phyloP scores from a whole-genome alignment of 805 yeast genomes.

The Kodamaea leandrae region DNA sequence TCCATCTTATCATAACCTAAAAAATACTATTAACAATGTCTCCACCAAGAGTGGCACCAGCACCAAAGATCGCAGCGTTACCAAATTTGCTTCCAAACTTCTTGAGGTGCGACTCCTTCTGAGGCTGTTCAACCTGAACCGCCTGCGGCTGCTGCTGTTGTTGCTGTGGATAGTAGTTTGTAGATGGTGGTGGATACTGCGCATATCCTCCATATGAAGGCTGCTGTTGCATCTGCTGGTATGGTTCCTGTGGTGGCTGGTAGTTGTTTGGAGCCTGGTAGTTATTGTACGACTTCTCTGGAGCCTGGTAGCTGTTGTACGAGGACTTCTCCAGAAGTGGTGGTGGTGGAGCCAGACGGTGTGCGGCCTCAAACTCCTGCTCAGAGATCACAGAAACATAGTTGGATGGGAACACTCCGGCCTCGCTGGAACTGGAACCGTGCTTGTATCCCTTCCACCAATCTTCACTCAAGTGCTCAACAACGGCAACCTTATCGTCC shows the following conservation, averaged over 20 bases:
- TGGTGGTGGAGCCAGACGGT: constrained; percentile 14
- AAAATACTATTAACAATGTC: constrained; percentile 75
- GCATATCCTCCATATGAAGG: constrained; percentile 29
- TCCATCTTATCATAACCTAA: no score
- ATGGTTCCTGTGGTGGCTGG: constrained; percentile 17
- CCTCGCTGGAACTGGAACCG: constrained; percentile 38
- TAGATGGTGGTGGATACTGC: constrained; percentile 53
- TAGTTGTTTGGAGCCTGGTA: constrained; percentile 11
- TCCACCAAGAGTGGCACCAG: constrained; percentile 92
- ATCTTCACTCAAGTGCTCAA: constrained; percentile 73
- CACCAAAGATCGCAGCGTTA: constrained; percentile 92
- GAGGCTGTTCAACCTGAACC: constrained; percentile 21
- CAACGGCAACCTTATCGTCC: constrained; percentile 69
- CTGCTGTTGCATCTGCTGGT: constrained; percentile 22
- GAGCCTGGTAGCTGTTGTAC: constrained; percentile 1
- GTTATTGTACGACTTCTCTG: constrained; percentile 6
- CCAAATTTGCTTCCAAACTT: constrained; percentile 80
- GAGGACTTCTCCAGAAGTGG: constrained; percentile 9
- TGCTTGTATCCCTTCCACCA: constrained; percentile 82
- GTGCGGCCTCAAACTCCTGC: constrained; percentile 23
- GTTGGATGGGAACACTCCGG: constrained; percentile 88
- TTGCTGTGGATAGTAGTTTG: constrained; percentile 43
- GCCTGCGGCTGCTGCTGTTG: constrained; percentile 30
- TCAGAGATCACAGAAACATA: constrained; percentile 56
- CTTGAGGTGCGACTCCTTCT: constrained; percentile 37